A percentile compares a stretch with the other conserved stretches of the same genome.
These are phyloP conservation scores for Penicillium capsulatum DNA, from an alignment of 2,329 filamentous ascomycete genomes.

Conservation along the genomic window DNA sequence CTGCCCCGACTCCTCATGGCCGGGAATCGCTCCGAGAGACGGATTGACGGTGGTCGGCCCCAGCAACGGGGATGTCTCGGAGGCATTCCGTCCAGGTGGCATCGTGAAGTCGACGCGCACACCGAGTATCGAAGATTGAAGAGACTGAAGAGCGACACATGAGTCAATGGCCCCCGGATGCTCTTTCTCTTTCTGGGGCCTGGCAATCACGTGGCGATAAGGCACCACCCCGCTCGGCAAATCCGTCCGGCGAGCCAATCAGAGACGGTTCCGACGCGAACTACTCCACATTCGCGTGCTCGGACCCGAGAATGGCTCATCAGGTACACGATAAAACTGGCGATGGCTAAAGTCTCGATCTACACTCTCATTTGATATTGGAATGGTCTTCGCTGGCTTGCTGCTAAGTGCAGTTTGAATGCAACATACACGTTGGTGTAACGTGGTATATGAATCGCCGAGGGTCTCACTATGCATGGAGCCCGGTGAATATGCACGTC, in stretches of 20 bases:
- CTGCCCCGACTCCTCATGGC: constrained; percentile 22
- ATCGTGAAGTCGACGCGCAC: no score
- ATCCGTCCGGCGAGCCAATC: not conserved
- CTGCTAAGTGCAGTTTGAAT: no score
- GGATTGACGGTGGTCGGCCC: constrained; percentile 27
- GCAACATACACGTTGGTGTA: no score
- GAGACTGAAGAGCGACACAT: not conserved
- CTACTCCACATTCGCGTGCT: not conserved
- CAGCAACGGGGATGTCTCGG: constrained; percentile 48
- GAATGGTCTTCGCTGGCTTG: no score
- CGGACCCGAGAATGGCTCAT: no score
- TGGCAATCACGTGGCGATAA: not conserved
- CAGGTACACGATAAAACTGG: no score
- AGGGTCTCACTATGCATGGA: no score
- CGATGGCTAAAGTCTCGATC: no score
- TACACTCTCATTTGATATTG: no score
- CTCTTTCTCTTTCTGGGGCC: not conserved
- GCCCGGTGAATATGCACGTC: no score
- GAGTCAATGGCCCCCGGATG: not conserved
- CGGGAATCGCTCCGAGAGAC: constrained; percentile 23
- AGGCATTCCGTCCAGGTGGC: constrained; percentile 20
- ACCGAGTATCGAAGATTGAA: not conserved
- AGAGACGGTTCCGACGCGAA: not conserved
- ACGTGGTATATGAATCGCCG: no score
- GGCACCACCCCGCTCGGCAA: not conserved